phyloP scores from a whole-genome alignment of 2,329 filamentous ascomycete species.

The Magnaporthales sp. region DNA sequence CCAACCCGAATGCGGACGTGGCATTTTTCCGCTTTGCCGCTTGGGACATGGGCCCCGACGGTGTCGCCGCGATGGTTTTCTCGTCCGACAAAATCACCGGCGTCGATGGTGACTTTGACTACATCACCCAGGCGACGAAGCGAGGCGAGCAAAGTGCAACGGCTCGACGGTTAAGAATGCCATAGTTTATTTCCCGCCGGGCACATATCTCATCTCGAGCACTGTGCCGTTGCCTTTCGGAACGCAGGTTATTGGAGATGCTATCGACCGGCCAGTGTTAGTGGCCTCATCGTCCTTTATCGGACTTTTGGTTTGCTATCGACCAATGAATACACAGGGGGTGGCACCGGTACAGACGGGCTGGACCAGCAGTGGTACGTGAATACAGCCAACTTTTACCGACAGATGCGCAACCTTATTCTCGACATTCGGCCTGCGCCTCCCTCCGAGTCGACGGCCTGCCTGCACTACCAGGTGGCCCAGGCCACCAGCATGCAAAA shows the following conservation, averaged over 20 bases:
- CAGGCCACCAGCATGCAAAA: constrained; percentile 39
- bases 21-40: too few relatives aligned
- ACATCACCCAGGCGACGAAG: background rate
- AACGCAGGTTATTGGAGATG: constrained; percentile 7
- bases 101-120: too few relatives aligned
- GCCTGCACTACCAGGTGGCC: constrained; percentile 11
- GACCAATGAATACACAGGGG: constrained; percentile 2
- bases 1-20: too few relatives aligned
- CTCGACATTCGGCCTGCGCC: constrained; percentile 27
- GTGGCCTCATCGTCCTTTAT: constrained; percentile 3
- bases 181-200: constrained; percentile 7
- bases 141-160: constrained; percentile 3
- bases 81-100: too few relatives aligned
- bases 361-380: background rate
- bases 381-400: constrained; percentile 41
- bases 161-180: constrained; percentile 4
- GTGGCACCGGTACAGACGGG: constrained; percentile 1
- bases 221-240: constrained; percentile 2
- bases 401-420: constrained; percentile 41
- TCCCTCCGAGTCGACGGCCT: background rate
- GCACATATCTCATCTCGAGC: constrained; percentile 4
- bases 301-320: constrained; percentile 7
- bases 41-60: too few relatives aligned
- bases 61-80: too few relatives aligned
- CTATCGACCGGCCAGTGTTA: background rate